Evolutionary conservation across 2,329 filamentous ascomycete species (phyloP), one percentile per base, ranked within the genome.

Genomic region (Hyphodiscus sp.): DNA sequence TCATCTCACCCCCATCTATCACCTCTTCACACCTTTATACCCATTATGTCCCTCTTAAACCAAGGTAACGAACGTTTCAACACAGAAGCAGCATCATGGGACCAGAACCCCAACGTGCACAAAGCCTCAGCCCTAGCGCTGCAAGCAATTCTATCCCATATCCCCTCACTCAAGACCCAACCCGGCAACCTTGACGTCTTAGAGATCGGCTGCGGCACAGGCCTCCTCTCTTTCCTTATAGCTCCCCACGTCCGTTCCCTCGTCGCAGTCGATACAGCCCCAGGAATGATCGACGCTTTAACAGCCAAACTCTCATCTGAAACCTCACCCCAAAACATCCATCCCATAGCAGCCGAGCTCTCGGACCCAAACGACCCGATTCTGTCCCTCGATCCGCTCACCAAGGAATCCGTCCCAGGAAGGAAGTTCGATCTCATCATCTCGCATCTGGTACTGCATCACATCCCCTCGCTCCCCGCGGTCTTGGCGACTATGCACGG

Each of bases 131-230:
- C 69, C 2, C 68, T 69, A 18, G 77, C 77, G 0, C 70, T 74
- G 43, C 63, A 73, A 30, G 74, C 76, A 15, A 73, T 81, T 41
- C 65, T 74, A 23, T 53, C 63, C 6, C 62, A 66, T 43, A 64
- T 74, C 3, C 71, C 73, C 1, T 6, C 33, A 4, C 33, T 38
- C 33, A 64, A 55, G 29, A 57, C 65, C 49, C 64, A 63, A 18
- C 62, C 65, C 29, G 41, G 53, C 1, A 47, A 50, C 15, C 63
- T 75, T 26, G 70, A 78, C 53, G 90, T 96, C 60, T 86, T 96
- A 59, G 91, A 96, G 72, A 91, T 96, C 57, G 91, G 91, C 71
- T 96, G 91, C 73, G 91, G 92, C 68, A 97, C 92, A 54, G 89
- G 88, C 67, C 96, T 97, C 71, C 87, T 96, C 66, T 77, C 75